These are phyloP conservation scores for Claviceps sp. DNA, from an alignment of 2,329 filamentous ascomycete genomes.

Conservation along the genomic window DNA sequence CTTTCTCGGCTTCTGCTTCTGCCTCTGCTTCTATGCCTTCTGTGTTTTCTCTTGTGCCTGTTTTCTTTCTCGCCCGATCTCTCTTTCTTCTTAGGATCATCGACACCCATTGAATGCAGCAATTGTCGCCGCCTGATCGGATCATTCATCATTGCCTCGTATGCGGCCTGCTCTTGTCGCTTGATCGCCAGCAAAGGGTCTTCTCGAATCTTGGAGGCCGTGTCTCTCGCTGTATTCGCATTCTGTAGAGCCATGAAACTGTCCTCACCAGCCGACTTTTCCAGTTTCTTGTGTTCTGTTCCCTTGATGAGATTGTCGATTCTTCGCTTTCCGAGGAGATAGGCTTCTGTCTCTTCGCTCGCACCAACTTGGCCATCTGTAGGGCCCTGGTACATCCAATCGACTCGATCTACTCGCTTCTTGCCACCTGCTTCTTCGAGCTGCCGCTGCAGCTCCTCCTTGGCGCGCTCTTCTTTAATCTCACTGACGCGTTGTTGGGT, in stretches of 20 bases:
- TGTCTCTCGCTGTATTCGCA: slow-evolving; percentile 65
- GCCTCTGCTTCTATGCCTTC: slow-evolving; percentile 5
- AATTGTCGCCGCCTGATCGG: slow-evolving; percentile 54
- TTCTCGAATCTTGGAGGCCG: slow-evolving; percentile 71
- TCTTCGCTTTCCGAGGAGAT: slow-evolving; percentile 79
- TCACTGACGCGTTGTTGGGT: slow-evolving; percentile 87
- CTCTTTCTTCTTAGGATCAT: slow-evolving; percentile 32
- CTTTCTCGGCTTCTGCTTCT: slow-evolving; percentile 5
- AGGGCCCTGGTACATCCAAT: slow-evolving; percentile 97
- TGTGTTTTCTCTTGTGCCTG: slow-evolving; percentile 10
- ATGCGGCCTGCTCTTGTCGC: slow-evolving; percentile 73
- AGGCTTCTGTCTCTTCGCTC: slow-evolving; percentile 84
- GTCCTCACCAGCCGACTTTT: slow-evolving; percentile 56
- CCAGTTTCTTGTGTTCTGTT: slow-evolving; percentile 65
- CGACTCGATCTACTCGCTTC: slow-evolving; percentile 70
- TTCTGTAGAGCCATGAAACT: slow-evolving; percentile 48
- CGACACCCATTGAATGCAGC: slow-evolving; percentile 48
- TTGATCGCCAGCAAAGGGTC: slow-evolving; percentile 91
- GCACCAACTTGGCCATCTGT: slow-evolving; percentile 62
- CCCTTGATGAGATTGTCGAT: slow-evolving; percentile 75
- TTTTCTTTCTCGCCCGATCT: slow-evolving; percentile 18
- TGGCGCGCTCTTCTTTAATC: slow-evolving; percentile 81
- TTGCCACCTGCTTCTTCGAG: slow-evolving; percentile 79
- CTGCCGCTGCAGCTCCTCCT: slow-evolving; percentile 81
- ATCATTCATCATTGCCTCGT: slow-evolving; percentile 69